Conservation (phyloP, 2,329 filamentous ascomycete genomes). For the Leptodontidium sp. region DNA sequence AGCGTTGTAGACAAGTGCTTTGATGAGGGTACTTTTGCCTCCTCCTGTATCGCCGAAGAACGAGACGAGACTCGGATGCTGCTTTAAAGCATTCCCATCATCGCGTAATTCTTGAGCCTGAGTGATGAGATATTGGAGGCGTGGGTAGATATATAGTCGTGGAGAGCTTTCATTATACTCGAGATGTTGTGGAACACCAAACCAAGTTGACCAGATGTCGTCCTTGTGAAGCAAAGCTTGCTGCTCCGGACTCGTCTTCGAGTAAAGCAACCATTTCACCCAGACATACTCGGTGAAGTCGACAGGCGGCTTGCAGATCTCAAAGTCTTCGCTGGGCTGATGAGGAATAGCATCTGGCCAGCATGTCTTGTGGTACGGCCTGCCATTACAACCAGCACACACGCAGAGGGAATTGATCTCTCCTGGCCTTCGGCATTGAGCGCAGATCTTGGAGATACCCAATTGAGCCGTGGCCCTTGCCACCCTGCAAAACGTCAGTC, state of each 20-base stretch:
- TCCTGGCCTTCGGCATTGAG: neutral
- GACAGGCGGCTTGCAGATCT: neutral
- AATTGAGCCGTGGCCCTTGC: neutral
- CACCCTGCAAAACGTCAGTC: neutral
- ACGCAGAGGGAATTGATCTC: neutral
- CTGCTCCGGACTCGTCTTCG: neutral
- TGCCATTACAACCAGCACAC: neutral
- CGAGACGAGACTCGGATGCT: neutral
- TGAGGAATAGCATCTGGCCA: neutral
- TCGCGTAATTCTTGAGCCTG: neutral
- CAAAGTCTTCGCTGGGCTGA: neutral
- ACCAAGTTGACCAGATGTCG: neutral
- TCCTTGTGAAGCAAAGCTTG: neutral
- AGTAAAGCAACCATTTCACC: neutral
- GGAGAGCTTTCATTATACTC: neutral
- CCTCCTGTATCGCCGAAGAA: constrained; percentile 12
- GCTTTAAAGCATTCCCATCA: neutral
- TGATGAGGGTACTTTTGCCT: constrained; percentile 13
- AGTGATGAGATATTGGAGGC: neutral
- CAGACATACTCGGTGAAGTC: neutral
- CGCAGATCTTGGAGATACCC: neutral
- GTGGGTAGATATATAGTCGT: neutral
- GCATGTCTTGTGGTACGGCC: neutral
- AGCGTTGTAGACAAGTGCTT: neutral
- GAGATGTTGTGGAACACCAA: neutral